Evolutionary conservation across 306 rosid species (phyloP).

Genomic region (Cucumis cinereus): DNA sequence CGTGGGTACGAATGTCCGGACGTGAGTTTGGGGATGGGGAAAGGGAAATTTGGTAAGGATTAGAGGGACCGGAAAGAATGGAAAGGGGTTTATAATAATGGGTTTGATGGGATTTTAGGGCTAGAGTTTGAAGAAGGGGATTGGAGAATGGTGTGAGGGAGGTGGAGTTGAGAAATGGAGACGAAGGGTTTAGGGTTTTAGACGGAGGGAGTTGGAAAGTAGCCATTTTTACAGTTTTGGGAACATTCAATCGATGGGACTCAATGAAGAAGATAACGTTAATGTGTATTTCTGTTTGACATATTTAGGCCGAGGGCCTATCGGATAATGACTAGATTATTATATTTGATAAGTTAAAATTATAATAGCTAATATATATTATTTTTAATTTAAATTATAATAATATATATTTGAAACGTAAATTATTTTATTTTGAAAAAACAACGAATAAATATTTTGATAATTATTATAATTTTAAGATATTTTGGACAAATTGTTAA

Average conservation of each 20-base stretch:
- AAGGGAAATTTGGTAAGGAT: conserved; percentile 6
- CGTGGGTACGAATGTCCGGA: conserved; percentile 28
- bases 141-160: conserved; percentile 20
- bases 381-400: no score
- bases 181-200: conserved; percentile 38
- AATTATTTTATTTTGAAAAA: no score
- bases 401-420: no score
- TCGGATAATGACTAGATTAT: no score
- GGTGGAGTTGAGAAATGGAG: conserved; percentile 5
- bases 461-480: no score
- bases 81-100: neutral
- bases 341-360: no score
- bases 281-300: neutral
- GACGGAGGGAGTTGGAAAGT: conserved; percentile 1
- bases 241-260: neutral
- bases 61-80: neutral
- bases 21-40: neutral
- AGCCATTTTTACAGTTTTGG: neutral
- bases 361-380: no score
- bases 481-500: no score
- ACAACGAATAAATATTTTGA: no score
- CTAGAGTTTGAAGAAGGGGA: conserved; percentile 16
- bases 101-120: conserved; percentile 2
- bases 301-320: no score
- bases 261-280: neutral